Base-by-base conservation (phyloP, 805 yeast species). In the Wickerhamomyces sydowiorum region DNA sequence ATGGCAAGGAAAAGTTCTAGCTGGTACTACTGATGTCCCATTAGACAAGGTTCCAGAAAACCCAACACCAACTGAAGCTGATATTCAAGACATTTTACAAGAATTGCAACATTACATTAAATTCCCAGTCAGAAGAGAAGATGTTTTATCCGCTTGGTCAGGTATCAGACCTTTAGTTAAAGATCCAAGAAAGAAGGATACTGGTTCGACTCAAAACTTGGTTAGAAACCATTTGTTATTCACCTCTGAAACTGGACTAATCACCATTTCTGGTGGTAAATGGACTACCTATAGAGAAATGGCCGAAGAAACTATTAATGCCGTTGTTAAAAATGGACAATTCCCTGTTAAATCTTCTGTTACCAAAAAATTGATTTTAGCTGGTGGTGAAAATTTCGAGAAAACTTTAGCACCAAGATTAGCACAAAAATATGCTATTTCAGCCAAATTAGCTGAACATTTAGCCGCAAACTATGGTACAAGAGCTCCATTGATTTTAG, bases 241-340 rank as follows among this genome's bases (percentile, higher is more conserved):
- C 56, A 72, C 78, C 24, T 76, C 95, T 27, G 79, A 73, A 44
- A 73, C 84, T 42, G 93, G 91, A 21, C 75, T 90, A 52, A 72
- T 90, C 31, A 90, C 98, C 31, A 85, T 90, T 51, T 82, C 95
- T 17, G 98, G 97, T 57, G 98, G 98, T 63, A 90, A 90, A 69
- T 90, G 98, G 98, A 90, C 98, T 41, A 90, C 98, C 29, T 91
- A 90, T 72, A 78, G 97, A 70, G 95, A 88, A 70, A 90, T 90
- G 97, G 96, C 97, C 19, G 82, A 90, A 68, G 96, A 91, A 69
- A 86, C 96, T 36, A 81, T 90, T 37, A 82, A 86, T 62, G 78
- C 78, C 52, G 79, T 85, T 41, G 72, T 86, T 37, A 70, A 76
- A 57, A 66, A 67, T 39, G 70, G 73, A 40, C 54, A 65, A 37